phyloP scores from a whole-genome alignment of 768 basidiomycete species.

The Hydnomerulius pinastri region DNA sequence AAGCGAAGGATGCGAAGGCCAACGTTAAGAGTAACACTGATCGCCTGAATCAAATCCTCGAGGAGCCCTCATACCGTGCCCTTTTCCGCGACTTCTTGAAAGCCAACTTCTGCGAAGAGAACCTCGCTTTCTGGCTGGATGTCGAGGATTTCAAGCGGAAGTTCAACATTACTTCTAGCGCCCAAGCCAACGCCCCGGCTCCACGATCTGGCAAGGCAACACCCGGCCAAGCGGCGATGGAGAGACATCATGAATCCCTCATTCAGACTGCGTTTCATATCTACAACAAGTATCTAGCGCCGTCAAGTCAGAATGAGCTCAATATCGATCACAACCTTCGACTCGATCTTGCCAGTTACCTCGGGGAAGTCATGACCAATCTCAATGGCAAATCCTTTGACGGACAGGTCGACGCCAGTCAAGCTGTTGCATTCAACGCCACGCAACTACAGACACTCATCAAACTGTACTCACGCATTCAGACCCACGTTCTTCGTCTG shows the following conservation, averaged over 20 bases:
- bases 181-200: slow-evolving; percentile 57
- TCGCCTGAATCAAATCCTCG: slow-evolving; percentile 87
- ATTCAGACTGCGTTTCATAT: slow-evolving; percentile 94
- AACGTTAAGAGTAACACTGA: slow-evolving; percentile 90
- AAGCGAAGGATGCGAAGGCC: slow-evolving; percentile 45
- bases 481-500: slow-evolving; percentile 93
- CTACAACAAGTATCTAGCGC: slow-evolving; percentile 94
- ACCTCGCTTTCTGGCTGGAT: slow-evolving; percentile 95
- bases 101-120: slow-evolving; percentile 97
- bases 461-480: slow-evolving; percentile 91
- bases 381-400: slow-evolving; percentile 76
- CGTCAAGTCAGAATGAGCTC: slow-evolving; percentile 91
- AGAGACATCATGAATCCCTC: slow-evolving; percentile 92
- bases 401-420: slow-evolving; percentile 79
- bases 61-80: slow-evolving; percentile 84
- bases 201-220: slow-evolving; percentile 49
- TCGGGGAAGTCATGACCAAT: slow-evolving; percentile 84
- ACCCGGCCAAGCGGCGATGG: slow-evolving; percentile 88
- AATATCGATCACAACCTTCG: slow-evolving; percentile 98
- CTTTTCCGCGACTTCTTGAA: slow-evolving; percentile 95
- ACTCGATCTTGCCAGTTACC: slow-evolving; percentile 90
- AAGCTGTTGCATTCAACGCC: slow-evolving; percentile 85
- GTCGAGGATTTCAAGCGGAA: slow-evolving; percentile 96
- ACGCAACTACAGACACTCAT: slow-evolving; percentile 96
- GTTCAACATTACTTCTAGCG: slow-evolving; percentile 94